Evolutionary conservation across 1,139 yeast genomes (phyloP).

Genomic region (Suhomyces bribrorum): DNA sequence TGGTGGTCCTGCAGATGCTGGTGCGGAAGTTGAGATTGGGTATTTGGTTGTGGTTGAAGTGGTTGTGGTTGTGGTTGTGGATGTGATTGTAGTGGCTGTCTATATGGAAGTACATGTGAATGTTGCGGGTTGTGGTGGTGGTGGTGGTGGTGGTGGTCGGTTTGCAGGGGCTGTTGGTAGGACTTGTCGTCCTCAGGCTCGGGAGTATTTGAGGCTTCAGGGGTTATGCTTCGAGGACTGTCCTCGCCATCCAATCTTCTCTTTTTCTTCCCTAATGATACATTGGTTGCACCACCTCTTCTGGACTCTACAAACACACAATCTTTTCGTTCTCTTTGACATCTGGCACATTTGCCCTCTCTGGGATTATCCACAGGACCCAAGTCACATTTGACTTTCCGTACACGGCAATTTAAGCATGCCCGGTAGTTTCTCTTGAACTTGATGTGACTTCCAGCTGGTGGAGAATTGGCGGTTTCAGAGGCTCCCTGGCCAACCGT

Average conservation of each 20-base stretch:
- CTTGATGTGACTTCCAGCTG: conserved; percentile 15
- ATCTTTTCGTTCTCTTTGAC: conserved; percentile 75
- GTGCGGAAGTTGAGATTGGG: no score
- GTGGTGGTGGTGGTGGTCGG: neutral
- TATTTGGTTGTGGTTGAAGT: no score
- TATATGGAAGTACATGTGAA: no score
- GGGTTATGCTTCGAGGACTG: conserved; percentile 7
- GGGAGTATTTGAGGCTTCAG: conserved; percentile 8
- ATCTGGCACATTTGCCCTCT: conserved; percentile 83
- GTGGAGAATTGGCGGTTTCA: neutral
- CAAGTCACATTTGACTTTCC: conserved; percentile 83
- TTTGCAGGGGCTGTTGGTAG: neutral
- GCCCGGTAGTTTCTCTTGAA: conserved; percentile 75
- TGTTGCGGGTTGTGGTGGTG: neutral
- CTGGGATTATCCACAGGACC: conserved; percentile 74
- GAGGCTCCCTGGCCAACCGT: neutral
- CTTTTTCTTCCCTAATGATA: conserved; percentile 38
- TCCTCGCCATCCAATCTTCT: conserved; percentile 25
- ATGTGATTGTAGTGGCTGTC: no score
- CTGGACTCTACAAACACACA: conserved; percentile 73
- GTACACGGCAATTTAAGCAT: conserved; percentile 76
- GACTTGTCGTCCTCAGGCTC: conserved; percentile 5
- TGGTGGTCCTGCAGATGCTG: no score
- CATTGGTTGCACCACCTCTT: conserved; percentile 56
- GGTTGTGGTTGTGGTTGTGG: no score